These are phyloP conservation scores for Parathielavia hyrcaniae DNA, from an alignment of 495 filamentous ascomycete genomes.

Conservation along the genomic window DNA sequence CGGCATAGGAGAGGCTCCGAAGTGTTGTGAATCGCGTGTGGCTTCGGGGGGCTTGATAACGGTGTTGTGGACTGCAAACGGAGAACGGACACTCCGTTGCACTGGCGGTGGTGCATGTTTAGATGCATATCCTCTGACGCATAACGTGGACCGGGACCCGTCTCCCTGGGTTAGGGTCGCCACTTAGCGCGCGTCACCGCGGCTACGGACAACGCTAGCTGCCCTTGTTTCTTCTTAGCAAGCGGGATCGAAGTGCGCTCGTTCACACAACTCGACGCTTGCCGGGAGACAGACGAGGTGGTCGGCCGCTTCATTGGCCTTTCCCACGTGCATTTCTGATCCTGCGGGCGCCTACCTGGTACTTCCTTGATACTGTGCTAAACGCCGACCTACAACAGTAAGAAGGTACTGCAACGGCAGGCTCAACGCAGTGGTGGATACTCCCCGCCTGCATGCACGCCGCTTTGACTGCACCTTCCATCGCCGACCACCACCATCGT, in stretches of 20 bases:
- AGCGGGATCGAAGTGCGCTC: not conserved
- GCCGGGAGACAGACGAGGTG: not conserved
- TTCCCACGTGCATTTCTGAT: slow-evolving; percentile 11
- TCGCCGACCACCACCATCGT: not conserved
- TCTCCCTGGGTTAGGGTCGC: not conserved
- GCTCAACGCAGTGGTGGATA: not conserved
- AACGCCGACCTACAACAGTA: not conserved
- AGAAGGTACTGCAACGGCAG: slow-evolving; percentile 8
- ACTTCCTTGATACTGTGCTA: too few relatives aligned
- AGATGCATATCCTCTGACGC: too few relatives aligned
- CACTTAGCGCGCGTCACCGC: slow-evolving; percentile 18
- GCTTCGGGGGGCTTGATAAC: too few relatives aligned
- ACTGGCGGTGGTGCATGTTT: too few relatives aligned
- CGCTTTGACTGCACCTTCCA: slow-evolving; percentile 4
- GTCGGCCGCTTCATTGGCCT: slow-evolving; percentile 12
- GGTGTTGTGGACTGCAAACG: too few relatives aligned
- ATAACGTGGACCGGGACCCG: too few relatives aligned
- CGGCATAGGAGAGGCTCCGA: too few relatives aligned
- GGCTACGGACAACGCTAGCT: slow-evolving; percentile 2
- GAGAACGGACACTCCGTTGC: too few relatives aligned
- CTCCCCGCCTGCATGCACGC: not conserved
- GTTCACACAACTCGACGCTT: not conserved
- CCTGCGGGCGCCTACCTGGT: slow-evolving; percentile 12
- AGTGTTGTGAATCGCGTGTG: too few relatives aligned
- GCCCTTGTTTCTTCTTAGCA: not conserved